Percentiles rank a stretch among this genome's conserved stretches.
Evolutionary conservation across 2,329 filamentous ascomycete species (phyloP).

Genomic region (Trichophyton equinum): DNA sequence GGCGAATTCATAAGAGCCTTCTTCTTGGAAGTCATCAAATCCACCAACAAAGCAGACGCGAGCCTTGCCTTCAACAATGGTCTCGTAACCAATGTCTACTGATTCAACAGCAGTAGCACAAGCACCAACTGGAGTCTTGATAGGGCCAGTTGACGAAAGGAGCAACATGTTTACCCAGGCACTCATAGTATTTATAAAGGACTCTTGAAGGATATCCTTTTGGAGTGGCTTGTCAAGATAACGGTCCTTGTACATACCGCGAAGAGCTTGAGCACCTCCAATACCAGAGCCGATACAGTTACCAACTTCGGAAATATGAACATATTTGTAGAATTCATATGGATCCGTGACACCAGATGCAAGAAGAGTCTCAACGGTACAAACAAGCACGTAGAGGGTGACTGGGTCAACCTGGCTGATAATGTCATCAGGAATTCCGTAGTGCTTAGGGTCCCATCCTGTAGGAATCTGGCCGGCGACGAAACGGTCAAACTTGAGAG

Average conservation of each 20-base stretch:
- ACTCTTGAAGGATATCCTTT: slow-evolving; percentile 98
- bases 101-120: slow-evolving; percentile 97
- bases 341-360: slow-evolving; percentile 94
- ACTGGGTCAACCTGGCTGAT: slow-evolving; percentile 95
- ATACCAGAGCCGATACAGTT: slow-evolving; percentile 99
- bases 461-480: slow-evolving; percentile 95
- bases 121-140: slow-evolving; percentile 96
- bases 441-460: slow-evolving; percentile 92
- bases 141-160: slow-evolving; percentile 89
- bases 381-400: slow-evolving; percentile 87
- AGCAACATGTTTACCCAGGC: slow-evolving; percentile 99
- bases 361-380: slow-evolving; percentile 80
- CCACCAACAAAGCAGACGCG: slow-evolving; percentile 95
- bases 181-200: slow-evolving; percentile 99
- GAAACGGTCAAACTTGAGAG: slow-evolving; percentile 88
- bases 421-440: slow-evolving; percentile 94
- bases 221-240: slow-evolving; percentile 95
- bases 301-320: slow-evolving; percentile 92
- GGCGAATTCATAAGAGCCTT: slow-evolving; percentile 98
- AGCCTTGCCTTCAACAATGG: slow-evolving; percentile 95
- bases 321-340: slow-evolving; percentile 99
- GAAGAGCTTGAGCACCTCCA: slow-evolving; percentile 81
- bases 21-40: slow-evolving; percentile 98
- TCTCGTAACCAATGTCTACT: slow-evolving; percentile 94
- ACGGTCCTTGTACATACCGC: slow-evolving; percentile 96